phyloP scores from a whole-genome alignment of 345 rosid species.

The Gossypium longicalyx region DNA sequence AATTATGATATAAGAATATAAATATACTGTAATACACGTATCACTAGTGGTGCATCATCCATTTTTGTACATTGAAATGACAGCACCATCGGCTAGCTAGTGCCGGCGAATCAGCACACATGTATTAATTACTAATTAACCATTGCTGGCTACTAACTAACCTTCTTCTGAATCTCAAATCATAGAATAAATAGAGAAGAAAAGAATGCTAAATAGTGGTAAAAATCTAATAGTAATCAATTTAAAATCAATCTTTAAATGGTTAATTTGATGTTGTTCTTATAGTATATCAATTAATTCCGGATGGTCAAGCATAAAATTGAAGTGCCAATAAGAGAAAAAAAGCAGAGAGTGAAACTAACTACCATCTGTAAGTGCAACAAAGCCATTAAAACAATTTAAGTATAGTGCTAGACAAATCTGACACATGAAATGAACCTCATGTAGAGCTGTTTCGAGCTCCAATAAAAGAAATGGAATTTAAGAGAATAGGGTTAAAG shows the following conservation, averaged over 20 bases:
- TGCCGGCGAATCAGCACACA: not conserved
- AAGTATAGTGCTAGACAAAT: constrained; percentile 14
- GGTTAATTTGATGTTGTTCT: not conserved
- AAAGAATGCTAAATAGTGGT: not conserved
- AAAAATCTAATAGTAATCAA: too few species aligned
- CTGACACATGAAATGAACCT: constrained; percentile 23
- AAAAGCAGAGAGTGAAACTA: constrained; percentile 13
- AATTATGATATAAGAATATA: too few species aligned
- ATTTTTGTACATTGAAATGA: not conserved
- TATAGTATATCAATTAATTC: not conserved
- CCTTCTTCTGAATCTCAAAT: not conserved
- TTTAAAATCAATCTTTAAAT: too few species aligned
- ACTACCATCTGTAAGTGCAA: constrained; percentile 19
- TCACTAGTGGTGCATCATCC: not conserved
- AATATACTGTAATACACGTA: not conserved
- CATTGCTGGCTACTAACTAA: not conserved
- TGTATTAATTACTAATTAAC: not conserved
- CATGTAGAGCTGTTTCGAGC: constrained; percentile 19
- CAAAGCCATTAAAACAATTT: constrained; percentile 2
- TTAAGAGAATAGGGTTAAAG: not conserved
- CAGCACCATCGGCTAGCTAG: not conserved
- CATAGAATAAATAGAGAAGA: not conserved
- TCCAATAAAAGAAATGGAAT: constrained; percentile 8
- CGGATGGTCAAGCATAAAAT: constrained; percentile 17
- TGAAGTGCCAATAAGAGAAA: constrained; percentile 16